phyloP scores from a whole-genome alignment of 106 monocot genomes.

The Xerophyta viscosa region DNA sequence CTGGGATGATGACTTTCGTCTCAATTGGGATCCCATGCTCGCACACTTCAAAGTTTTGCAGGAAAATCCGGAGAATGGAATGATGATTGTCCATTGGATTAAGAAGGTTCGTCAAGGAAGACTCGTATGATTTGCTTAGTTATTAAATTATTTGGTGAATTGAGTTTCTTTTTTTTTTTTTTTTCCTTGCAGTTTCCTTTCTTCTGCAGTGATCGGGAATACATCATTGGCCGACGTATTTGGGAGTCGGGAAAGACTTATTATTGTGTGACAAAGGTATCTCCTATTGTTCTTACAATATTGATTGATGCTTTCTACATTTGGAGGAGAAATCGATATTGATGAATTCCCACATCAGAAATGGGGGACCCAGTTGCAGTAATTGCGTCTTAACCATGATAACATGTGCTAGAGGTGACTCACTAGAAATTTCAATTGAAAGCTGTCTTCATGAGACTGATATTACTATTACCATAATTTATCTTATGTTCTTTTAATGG shows the following conservation, averaged over 20 bases:
- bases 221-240: constrained; percentile 84
- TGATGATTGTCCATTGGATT: constrained; percentile 85
- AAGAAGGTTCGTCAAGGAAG: constrained; percentile 48
- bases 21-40: constrained; percentile 95
- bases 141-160: neutral
- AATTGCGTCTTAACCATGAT: no score
- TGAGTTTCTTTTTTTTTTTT: constrained; percentile 10
- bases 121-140: neutral
- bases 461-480: no score
- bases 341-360: no score
- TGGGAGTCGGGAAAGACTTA: constrained; percentile 87
- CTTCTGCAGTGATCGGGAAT: constrained; percentile 95
- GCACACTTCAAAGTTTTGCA: constrained; percentile 64
- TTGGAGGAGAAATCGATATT: no score
- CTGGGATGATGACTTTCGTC: constrained; percentile 93
- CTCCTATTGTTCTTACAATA: neutral
- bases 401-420: no score
- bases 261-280: constrained; percentile 96
- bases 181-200: constrained; percentile 92
- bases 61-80: constrained; percentile 60
- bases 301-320: neutral
- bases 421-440: no score
- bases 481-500: no score
- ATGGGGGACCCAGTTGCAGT: no score
- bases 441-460: no score